A percentile compares a stretch with the other conserved stretches of the same genome.
Evolutionary conservation across 192 early-diverging fungal genomes (phyloP).

Genomic region (Piromyces sp.): DNA sequence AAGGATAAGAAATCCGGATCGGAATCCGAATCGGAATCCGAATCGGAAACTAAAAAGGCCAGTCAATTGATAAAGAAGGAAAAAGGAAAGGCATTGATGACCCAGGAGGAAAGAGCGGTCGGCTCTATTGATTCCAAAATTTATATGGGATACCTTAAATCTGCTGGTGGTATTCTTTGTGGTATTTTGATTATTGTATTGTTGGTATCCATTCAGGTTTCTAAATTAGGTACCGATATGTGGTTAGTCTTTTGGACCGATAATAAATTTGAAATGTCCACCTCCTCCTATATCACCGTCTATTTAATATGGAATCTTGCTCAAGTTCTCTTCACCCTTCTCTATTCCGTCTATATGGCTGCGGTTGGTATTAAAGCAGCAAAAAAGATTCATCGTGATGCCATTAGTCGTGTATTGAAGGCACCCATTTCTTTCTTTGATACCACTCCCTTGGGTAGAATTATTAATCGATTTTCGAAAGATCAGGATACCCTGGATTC

Average conservation of each 20-base stretch:
- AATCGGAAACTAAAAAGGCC: no score
- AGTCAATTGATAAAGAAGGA: no score
- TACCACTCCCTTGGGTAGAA: constrained; percentile 69
- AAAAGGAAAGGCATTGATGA: constrained; percentile 21
- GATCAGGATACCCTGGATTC: constrained; percentile 59
- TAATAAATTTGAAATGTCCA: no score
- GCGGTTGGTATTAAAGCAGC: constrained; percentile 36
- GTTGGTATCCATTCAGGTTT: constrained; percentile 30
- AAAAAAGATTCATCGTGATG: constrained; percentile 43
- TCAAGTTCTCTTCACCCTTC: constrained; percentile 33
- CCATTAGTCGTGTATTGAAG: constrained; percentile 45
- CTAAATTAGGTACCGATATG: constrained; percentile 23
- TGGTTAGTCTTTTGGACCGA: constrained; percentile 49
- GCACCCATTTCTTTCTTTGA: constrained; percentile 74
- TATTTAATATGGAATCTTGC: constrained; percentile 45
- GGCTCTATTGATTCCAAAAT: constrained; percentile 58
- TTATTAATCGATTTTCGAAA: constrained; percentile 74
- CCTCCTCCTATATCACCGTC: constrained; percentile 47
- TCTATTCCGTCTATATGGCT: constrained; percentile 42
- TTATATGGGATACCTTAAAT: constrained; percentile 57
- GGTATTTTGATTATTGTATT: constrained; percentile 21
- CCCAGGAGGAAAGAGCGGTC: constrained; percentile 64
- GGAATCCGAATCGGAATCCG: no score
- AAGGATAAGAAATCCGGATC: no score
- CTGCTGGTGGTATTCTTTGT: constrained; percentile 36